Percentiles rank a stretch among this genome's conserved stretches.
phyloP scores from a whole-genome alignment of 306 rosid genomes.

The Rosa lucieae region DNA sequence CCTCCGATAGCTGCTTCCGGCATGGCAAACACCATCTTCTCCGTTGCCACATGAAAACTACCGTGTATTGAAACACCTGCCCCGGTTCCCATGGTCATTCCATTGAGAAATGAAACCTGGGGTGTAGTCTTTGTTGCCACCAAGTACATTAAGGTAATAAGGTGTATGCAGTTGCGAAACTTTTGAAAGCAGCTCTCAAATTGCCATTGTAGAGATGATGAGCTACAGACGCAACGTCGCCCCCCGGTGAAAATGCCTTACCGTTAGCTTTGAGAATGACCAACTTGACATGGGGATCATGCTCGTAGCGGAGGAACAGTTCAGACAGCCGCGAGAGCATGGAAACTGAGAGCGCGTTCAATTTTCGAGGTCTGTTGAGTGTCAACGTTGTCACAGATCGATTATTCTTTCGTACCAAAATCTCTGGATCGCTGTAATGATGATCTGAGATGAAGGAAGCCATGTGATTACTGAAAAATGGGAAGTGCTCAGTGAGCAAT shows the following conservation, averaged over 20 bases:
- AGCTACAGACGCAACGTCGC: conserved; percentile 55
- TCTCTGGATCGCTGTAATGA: not conserved
- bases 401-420: not conserved
- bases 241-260: conserved; percentile 76
- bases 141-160: conserved; percentile 28
- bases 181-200: conserved; percentile 36
- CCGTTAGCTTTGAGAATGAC: conserved; percentile 65
- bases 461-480: not conserved
- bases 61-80: conserved; percentile 72
- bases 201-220: conserved; percentile 27
- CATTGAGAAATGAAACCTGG: conserved; percentile 72
- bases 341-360: conserved; percentile 55
- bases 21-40: conserved; percentile 77
- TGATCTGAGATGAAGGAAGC: not conserved
- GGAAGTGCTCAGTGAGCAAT: not conserved
- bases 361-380: conserved; percentile 58
- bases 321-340: conserved; percentile 61
- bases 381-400: conserved; percentile 25
- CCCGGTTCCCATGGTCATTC: conserved; percentile 82
- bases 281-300: conserved; percentile 48
- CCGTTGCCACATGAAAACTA: conserved; percentile 63
- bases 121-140: conserved; percentile 66
- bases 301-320: conserved; percentile 39
- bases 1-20: conserved; percentile 80
- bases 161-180: not conserved